Base-by-base conservation (phyloP, 441 rosid genomes). In the Arabidopsis lyrata region DNA sequence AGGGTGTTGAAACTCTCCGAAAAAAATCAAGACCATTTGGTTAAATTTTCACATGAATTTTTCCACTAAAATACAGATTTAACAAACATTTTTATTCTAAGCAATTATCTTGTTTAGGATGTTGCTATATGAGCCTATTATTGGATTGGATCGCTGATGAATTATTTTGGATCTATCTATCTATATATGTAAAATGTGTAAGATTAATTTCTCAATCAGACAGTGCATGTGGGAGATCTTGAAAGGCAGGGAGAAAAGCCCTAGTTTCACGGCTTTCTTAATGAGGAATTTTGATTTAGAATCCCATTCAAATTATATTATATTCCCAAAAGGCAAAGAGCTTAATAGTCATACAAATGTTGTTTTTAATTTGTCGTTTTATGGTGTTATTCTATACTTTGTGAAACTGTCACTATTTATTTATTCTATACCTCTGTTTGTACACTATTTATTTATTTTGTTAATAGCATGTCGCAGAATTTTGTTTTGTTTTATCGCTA, bases 191-290 rank as follows among this genome's bases (percentile, higher is more conserved):
- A 22, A 14, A 18, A 41, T 27, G 34, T 31, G 29, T 44, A 42
- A 44, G 35, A 44, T 55, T 73, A 64, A 47, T 24, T 45, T 39
- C 1, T 72, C 29, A 45, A 45, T 56, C 11, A 45, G 50, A 64
- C 57, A 47, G 38, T 64, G 77, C 77, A 64, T 73, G 71, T 73
- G 77, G 49, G 18, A 20, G 47, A 53, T 42, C 63, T 62, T 54
- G 27, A 54, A 53, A 53, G 64, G 39, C 5, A 65, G 65, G 49
- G 50, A 65, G 54, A 73, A 64, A 73, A 55, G 66, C 71, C 77
- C 77, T 56, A 65, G 66, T 73, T 73, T 73, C 66, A 45, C 77
- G 77, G 77, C 58, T 73, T 64, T 73, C 55, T 10, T 64, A 53
- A 52, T 57, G 49, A 38, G 53, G 49, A 12, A 34, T n/a, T 44